Base-by-base conservation (phyloP, 257 asterid genomes). In the Fraxinus cuspidata region DNA sequence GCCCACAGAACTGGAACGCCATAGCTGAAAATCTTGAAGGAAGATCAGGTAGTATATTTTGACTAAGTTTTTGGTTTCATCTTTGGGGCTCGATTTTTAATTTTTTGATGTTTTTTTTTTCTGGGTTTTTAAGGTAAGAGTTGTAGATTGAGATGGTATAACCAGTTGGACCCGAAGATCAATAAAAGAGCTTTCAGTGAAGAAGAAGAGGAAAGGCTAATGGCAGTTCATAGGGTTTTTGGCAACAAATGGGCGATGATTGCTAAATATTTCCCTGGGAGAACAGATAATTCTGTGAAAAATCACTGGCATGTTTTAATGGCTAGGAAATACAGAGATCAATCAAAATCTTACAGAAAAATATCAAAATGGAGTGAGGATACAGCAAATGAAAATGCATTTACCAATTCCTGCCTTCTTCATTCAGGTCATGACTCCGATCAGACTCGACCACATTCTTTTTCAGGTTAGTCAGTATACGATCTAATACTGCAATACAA, bases 1-100 rank as follows among this genome's bases (percentile, higher is more conserved):
- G 92, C 31, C 95, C 95, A 7, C 91, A 87, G 74, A 90, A 90
- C 76, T 90, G 95, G 95, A 90, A 87, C 32, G 66, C 81, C 77
- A 88, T 90, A 15, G 90, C 94, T 18, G 89, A 81, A 66, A 88
- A 85, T 15, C 83, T 88, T 0, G 56, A 83, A 66, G 92, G 91
- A 72, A 82, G 95, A 87, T 90, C 92, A 71, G 92, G 93, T 88
- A 31, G 3, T 42, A 42, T 10, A 42, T 42, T 42, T 40, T 42
- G 16, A 42, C 13, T 42, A 11, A 12, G 51, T 18, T 42, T 42
- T 1, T 12, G 35, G 35, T 32, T 32, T 32, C 35, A 32, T 32
- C 35, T 32, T 32, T 10, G 3, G 16, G 51, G 51, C 3, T 13
- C 51, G 4, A 38, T 9, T 42, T 42, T 31, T 31, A 31, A 31